Base-by-base conservation (phyloP, 2,329 filamentous ascomycete genomes). In the Fusarium sp. region DNA sequence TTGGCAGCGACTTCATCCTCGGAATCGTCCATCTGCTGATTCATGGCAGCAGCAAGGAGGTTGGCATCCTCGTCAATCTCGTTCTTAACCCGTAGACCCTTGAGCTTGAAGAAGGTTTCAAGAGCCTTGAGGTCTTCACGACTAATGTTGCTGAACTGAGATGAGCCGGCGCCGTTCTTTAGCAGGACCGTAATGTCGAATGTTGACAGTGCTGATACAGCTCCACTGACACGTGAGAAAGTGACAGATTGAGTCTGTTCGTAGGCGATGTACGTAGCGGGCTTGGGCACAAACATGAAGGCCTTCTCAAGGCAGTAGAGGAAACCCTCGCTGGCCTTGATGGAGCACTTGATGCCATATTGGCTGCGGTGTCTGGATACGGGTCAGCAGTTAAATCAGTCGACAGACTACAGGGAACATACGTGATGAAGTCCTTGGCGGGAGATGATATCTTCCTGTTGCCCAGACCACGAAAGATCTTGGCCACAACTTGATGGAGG, bases 121-220 rank as follows among this genome's bases (percentile, higher is more conserved):
- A 99, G 88, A 9, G 93, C 93, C 82, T 96, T 93, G 81, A 98
- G 93, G 79, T 99, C 96, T 83, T 99, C 96, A 74, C 95, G 92
- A 80, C 98, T 99, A 81, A 99, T 99, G 85, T 99, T 99, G 83
- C 94, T 97, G 84, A 99, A 99, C 77, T 98, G 94, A 75, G 94
- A 94, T 77, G 97, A 94, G 61, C 92, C 92, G 55, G 89, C 87
- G n/a, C 92, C 93, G 73, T 86, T 89, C 86, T 98, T 98, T 84
- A 98, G 88, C 58, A 91, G 91, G 62, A 99, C 93, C 1, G 94
- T 96, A 74, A 99, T 98, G 80, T 99, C 96, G 78, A 99, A 99
- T 4, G 96, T 99, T 61, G 96, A 93, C 72, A 95, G 92, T 52
- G 96, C 93, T 54, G 95, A 97, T 67, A 98, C 91, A 57, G 95